phyloP scores from a whole-genome alignment of 768 basidiomycete genomes.

The Trametes elegans region DNA sequence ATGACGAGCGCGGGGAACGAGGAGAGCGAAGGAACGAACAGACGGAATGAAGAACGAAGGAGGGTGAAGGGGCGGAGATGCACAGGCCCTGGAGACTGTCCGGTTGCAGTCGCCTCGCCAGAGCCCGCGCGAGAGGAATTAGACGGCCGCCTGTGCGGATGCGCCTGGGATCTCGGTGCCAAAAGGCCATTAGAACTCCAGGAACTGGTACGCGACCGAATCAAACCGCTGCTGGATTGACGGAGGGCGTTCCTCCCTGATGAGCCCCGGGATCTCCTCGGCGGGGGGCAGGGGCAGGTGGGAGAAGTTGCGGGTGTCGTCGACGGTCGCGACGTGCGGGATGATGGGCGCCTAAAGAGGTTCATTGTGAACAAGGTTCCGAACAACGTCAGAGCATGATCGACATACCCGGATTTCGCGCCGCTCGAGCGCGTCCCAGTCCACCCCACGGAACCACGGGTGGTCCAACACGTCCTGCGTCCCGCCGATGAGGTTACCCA shows the following conservation, averaged over 20 bases:
- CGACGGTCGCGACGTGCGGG: conserved; percentile 73
- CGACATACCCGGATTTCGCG: conserved; percentile 76
- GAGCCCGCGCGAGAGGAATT: conserved; percentile 1
- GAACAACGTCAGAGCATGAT: not conserved
- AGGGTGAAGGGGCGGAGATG: not conserved
- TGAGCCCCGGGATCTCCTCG: conserved; percentile 80
- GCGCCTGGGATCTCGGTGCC: conserved; percentile 10
- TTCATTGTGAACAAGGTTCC: not conserved
- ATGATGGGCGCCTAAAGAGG: conserved; percentile 74
- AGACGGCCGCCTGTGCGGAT: not conserved
- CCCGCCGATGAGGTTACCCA: conserved; percentile 92
- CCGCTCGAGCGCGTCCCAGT: conserved; percentile 85
- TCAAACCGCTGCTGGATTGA: conserved; percentile 65
- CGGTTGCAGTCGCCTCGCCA: not conserved
- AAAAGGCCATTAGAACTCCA: conserved; percentile 59
- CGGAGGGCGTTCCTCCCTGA: conserved; percentile 57
- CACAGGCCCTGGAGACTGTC: not conserved
- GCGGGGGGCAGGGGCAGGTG: conserved; percentile 71
- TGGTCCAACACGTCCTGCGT: conserved; percentile 89
- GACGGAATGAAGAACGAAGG: not conserved
- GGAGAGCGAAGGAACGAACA: not conserved
- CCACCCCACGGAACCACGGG: conserved; percentile 94
- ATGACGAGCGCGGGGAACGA: not conserved
- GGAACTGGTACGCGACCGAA: conserved; percentile 66
- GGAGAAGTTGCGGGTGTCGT: conserved; percentile 86